Percentiles rank a stretch among this genome's conserved stretches.
Conservation (phyloP, 192 early-diverging fungal genomes). For the Coemansia sp. region DNA sequence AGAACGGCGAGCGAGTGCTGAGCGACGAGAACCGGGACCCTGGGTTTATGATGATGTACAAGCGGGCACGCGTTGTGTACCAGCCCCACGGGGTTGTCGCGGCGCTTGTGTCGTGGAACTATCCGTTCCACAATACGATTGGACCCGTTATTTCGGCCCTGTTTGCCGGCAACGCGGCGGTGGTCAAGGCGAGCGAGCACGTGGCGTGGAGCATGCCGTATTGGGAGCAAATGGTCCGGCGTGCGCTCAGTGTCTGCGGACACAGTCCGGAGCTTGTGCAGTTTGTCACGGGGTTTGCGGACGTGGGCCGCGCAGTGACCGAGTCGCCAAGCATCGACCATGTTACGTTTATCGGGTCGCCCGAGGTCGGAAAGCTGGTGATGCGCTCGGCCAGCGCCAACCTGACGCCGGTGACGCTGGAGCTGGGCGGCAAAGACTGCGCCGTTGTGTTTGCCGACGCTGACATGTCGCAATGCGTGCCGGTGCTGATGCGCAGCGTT, state of each 20-base stretch:
- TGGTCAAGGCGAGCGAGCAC: constrained; percentile 83
- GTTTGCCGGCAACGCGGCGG: constrained; percentile 81
- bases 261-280: constrained; percentile 75
- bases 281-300: constrained; percentile 77
- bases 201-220: constrained; percentile 78
- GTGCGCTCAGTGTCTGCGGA: constrained; percentile 69
- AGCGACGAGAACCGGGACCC: constrained; percentile 65
- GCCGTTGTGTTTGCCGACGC: constrained; percentile 77
- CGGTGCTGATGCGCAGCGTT: constrained; percentile 77
- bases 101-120: constrained; percentile 86
- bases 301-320: constrained; percentile 77
- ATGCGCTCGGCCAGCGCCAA: constrained; percentile 68
- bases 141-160: constrained; percentile 80
- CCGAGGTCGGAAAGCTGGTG: constrained; percentile 75
- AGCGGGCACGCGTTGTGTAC: constrained; percentile 73
- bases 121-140: constrained; percentile 79
- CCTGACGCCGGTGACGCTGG: constrained; percentile 82
- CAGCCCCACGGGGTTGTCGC: constrained; percentile 80
- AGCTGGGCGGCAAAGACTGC: constrained; percentile 89
- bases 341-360: constrained; percentile 87
- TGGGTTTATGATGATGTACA: constrained; percentile 74
- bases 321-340: constrained; percentile 60
- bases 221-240: constrained; percentile 64
- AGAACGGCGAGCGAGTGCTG: constrained; percentile 71
- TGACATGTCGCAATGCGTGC: constrained; percentile 65